phyloP scores from a whole-genome alignment of 1,139 yeast species.

The Blastobotrys persicus region DNA sequence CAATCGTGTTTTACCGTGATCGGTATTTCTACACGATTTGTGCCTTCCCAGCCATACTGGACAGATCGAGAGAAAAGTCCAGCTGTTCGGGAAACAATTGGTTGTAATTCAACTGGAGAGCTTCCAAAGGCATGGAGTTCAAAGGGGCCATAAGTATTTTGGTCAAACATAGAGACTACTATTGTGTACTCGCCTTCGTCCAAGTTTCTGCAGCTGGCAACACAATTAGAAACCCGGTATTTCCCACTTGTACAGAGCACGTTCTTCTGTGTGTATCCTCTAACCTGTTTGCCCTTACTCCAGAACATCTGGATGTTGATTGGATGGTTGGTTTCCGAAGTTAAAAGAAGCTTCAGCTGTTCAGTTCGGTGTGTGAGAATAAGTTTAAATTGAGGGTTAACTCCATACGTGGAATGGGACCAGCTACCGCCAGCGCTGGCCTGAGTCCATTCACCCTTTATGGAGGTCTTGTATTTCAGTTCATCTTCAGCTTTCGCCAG shows the following conservation, averaged over 20 bases:
- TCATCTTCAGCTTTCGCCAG: constrained; percentile 38
- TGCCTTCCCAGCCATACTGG: constrained; percentile 23
- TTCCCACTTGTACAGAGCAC: constrained; percentile 38
- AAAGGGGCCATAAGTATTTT: constrained; percentile 28
- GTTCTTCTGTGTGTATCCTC: constrained; percentile 33
- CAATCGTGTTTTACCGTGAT: constrained; percentile 15
- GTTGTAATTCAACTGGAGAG: constrained; percentile 22
- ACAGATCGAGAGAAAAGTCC: constrained; percentile 26
- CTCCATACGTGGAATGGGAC: constrained; percentile 48
- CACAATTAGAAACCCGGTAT: constrained; percentile 35
- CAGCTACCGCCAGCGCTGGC: constrained; percentile 58
- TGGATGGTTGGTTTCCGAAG: constrained; percentile 40
- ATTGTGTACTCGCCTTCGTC: constrained; percentile 41
- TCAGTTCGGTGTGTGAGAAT: constrained; percentile 26
- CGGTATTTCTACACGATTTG: constrained; percentile 20
- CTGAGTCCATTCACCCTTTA: constrained; percentile 50
- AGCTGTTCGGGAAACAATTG: constrained; percentile 25
- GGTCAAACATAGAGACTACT: constrained; percentile 39
- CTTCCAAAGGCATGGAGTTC: constrained; percentile 18
- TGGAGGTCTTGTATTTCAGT: constrained; percentile 28
- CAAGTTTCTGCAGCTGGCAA: constrained; percentile 37
- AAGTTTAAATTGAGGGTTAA: constrained; percentile 62
- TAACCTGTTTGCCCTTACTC: constrained; percentile 29
- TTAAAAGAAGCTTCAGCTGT: constrained; percentile 19
- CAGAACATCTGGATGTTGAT: constrained; percentile 38